Percentiles rank a stretch among this genome's conserved stretches.
phyloP scores from a whole-genome alignment of 2,329 filamentous ascomycete genomes.

The Alternaria ethzedia region DNA sequence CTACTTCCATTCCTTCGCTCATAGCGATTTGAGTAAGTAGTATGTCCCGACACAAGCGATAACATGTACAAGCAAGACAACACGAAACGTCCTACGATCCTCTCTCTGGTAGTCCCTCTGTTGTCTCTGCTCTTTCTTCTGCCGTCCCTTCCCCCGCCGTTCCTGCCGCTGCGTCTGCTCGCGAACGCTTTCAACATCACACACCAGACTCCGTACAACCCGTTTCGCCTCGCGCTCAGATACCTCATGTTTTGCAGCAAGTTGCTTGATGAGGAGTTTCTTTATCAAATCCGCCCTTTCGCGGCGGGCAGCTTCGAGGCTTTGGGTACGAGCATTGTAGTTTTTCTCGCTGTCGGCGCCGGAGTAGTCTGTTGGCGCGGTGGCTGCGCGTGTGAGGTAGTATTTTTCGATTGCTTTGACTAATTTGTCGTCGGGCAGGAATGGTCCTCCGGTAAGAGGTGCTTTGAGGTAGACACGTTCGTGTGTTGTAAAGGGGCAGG shows the following conservation, averaged over 20 bases:
- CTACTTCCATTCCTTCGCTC: background rate
- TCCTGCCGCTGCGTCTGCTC: background rate
- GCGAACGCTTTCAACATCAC: background rate
- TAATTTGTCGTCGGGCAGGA: background rate
- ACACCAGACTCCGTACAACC: background rate
- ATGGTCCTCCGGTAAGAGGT: background rate
- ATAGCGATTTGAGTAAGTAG: background rate
- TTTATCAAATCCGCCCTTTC: background rate
- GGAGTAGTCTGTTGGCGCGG: background rate
- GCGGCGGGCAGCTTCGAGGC: background rate
- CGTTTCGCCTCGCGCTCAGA: background rate
- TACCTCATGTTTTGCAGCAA: background rate
- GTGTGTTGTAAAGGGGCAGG: background rate
- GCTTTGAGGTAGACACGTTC: background rate
- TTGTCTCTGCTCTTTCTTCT: background rate
- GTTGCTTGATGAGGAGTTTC: background rate
- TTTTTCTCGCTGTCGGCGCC: background rate
- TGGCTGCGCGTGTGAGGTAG: background rate
- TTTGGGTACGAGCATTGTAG: background rate
- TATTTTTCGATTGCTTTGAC: background rate
- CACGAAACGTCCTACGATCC: no score
- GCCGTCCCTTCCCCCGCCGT: background rate
- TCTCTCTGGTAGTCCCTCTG: background rate
- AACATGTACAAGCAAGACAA: background rate
- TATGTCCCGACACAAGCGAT: accelerated